These are phyloP conservation scores for Brassica cretica DNA, from an alignment of 345 rosid genomes.

Conservation along the genomic window DNA sequence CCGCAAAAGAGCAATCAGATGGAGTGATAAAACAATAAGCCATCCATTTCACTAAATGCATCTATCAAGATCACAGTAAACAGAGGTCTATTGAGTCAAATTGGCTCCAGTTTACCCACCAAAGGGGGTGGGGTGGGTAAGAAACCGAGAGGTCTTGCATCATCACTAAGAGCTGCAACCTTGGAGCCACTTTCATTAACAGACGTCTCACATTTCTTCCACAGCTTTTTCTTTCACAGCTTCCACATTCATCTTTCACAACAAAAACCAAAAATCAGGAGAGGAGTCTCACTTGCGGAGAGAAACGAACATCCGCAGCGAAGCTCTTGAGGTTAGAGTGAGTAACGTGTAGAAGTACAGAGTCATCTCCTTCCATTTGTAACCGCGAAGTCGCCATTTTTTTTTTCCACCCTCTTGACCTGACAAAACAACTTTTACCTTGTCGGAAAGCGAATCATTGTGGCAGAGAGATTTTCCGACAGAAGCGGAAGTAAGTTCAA, in stretches of 20 bases:
- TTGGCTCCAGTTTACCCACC: constrained; percentile 54
- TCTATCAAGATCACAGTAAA: neutral
- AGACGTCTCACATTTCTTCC: constrained; percentile 90
- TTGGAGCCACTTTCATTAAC: constrained; percentile 61
- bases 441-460: neutral
- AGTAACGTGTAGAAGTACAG: constrained; percentile 68
- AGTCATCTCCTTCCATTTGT: constrained; percentile 58
- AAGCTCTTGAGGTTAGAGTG: constrained; percentile 81
- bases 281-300: too few species aligned
- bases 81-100: neutral
- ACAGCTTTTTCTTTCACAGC: too few species aligned
- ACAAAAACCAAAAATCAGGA: too few species aligned
- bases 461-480: neutral
- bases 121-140: constrained; percentile 71
- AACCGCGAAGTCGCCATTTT: constrained; percentile 45
- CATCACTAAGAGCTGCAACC: constrained; percentile 53
- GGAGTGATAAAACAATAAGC: neutral
- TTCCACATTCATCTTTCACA: constrained; percentile 72
- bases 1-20: constrained; percentile 16
- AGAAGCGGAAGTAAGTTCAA: neutral
- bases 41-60: neutral
- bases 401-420: neutral
- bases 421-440: constrained; percentile 11
- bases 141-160: constrained; percentile 72
- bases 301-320: constrained; percentile 57